Conservation (phyloP, 169 alveolate species). For the Ichthyophthirius multifiliis region DNA sequence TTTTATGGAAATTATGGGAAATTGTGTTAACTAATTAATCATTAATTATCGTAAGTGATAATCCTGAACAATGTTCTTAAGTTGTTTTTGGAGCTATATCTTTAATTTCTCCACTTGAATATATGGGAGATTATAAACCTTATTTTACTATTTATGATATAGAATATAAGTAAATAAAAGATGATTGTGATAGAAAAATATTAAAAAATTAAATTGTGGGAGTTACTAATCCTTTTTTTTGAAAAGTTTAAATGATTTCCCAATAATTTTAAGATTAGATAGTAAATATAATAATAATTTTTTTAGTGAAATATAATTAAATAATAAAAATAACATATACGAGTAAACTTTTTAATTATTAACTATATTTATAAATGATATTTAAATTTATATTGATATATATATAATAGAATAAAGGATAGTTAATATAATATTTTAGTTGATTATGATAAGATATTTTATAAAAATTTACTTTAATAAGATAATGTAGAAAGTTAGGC, state of each 20-base stretch:
- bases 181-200: constrained; percentile 31
- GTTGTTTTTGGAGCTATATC: constrained; percentile 42
- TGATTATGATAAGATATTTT: constrained; percentile 2
- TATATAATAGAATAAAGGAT: background rate
- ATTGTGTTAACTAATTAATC: constrained; percentile 54
- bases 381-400: background rate
- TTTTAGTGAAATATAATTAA: background rate
- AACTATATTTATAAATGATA: no score
- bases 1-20: constrained; percentile 60
- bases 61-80: constrained; percentile 54
- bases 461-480: constrained; percentile 16
- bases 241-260: constrained; percentile 37
- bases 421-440: background rate
- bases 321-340: background rate
- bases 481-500: constrained; percentile 27
- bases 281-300: background rate
- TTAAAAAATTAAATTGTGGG: constrained; percentile 50
- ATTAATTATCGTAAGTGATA: constrained; percentile 46
- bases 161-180: constrained; percentile 35
- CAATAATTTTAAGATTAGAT: constrained; percentile 35
- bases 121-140: constrained; percentile 54
- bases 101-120: constrained; percentile 49
- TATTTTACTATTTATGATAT: constrained; percentile 58
- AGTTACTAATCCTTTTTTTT: constrained; percentile 50
- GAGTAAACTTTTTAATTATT: background rate